Evolutionary conservation across 768 basidiomycete genomes (phyloP), one percentile per base, ranked within the genome.

Genomic region (Leccinum subtestaceum): DNA sequence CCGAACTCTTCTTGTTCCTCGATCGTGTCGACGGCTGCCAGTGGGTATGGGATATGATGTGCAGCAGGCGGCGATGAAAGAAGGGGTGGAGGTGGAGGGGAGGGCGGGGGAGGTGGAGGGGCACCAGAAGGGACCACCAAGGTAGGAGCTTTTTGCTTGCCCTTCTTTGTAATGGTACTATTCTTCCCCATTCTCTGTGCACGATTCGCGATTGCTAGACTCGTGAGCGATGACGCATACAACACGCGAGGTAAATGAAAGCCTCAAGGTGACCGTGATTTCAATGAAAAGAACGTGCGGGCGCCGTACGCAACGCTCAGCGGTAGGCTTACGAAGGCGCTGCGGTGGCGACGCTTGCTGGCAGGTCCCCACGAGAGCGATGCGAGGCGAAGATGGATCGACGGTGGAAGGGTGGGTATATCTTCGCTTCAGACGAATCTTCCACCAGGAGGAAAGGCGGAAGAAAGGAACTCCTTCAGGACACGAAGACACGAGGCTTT

Each of bases 231-330:
- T 70, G 70, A 73, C 68, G 63, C 73, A 64, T 45, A 56, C 55
- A 56, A 58, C 62, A 67, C 67, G 70, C 64, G 62, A 60, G 52
- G 55, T 27, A 60, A 67, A 73, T 74, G 64, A 73, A 73, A 72
- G 45, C 62, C 71, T 68, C 70, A 56, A 63, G 65, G 67, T 34
- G 38, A 25, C 52, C 53, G 59, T 61, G 57, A 56, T 55, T 52
- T 56, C 57, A 60, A 63, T 53, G 52, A 45, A 51, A 38, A 47
- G 54, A 56, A 53, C 55, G 52, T 57, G 21, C 56, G 43, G 47
- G 52, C 57, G 56, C 38, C 36, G 59, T 48, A 58, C 53, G 55
- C 45, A 53, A 54, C 38, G 27, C 13, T 57, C 47, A 13, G 47
- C 47, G 32, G 51, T 45, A 32, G 52, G 53, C 19, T 64, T 71